These are phyloP conservation scores for Neonectria coccinea DNA, from an alignment of 2,329 filamentous ascomycete genomes.

Conservation along the genomic window DNA sequence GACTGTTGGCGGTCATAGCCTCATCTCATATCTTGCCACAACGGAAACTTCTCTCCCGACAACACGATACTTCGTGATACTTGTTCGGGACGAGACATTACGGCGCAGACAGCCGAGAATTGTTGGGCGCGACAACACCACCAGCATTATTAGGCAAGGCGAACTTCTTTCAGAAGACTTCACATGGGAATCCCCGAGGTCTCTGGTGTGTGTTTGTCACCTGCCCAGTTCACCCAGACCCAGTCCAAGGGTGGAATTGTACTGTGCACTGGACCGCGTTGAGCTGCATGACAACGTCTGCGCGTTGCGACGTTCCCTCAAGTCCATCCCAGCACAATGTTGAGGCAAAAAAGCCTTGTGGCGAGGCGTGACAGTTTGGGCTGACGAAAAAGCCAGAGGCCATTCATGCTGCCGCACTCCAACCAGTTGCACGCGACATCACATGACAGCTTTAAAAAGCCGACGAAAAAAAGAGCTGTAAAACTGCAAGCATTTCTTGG, in stretches of 20 bases:
- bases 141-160: background rate
- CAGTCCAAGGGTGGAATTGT: background rate
- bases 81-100: conserved; percentile 16
- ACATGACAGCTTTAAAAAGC: background rate
- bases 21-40: conserved; percentile 7
- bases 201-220: conserved; percentile 1
- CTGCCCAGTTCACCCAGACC: conserved; percentile 14
- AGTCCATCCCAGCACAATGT: background rate
- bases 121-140: conserved; percentile 1
- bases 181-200: conserved; percentile 23
- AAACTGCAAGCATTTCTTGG: conserved; percentile 49
- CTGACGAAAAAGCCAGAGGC: background rate
- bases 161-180: conserved; percentile 9
- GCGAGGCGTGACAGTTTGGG: background rate
- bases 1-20: conserved; percentile 14
- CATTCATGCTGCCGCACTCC: background rate
- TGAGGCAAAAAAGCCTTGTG: background rate
- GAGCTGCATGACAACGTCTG: background rate
- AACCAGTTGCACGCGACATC: background rate
- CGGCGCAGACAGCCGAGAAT: conserved; percentile 19
- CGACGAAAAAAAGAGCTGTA: background rate
- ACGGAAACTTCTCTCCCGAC: conserved; percentile 21
- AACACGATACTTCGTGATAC: background rate
- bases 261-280: background rate
- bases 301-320: too few species aligned